Evolutionary conservation across 805 yeast species (phyloP), one percentile per base, ranked within the genome.

Genomic region (Lipomyces sp.): DNA sequence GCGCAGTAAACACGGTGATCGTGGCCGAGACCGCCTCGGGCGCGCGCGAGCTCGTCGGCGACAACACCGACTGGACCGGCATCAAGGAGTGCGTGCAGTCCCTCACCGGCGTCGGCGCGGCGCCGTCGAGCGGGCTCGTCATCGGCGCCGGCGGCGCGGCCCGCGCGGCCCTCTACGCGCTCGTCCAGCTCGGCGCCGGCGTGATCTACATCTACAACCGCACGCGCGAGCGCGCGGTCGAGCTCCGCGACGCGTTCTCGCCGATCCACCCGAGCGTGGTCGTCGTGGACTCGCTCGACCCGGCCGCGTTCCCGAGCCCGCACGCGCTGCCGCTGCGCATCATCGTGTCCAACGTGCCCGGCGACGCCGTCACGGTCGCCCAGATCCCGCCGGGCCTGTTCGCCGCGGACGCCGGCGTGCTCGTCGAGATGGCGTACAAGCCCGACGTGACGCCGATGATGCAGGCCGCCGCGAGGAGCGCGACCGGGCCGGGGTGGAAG

Each of bases 121-220:
- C 65, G 96, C 96, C 1, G 74, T 89, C 60, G 78, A 81, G 65
- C 64, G 80, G 55, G 69, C 89, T 74, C 95, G 84, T 93, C 39
- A 74, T 93, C 58, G 99, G 99, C 45, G 96, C 96, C 19, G 99
- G 99, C 37, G 99, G 99, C 39, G 90, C 99, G 23, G 83, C 96
- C 0, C 78, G 96, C 63, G 96, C 98, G 37, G 98, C 97, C 0
- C 80, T 86, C 14, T 89, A 79, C 67, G 97, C 98, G 1, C 74
- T 93, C 58, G 78, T 81, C 64, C 64, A 79, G 54, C 70, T 91
- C 73, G 96, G 96, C 2, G 87, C 95, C 67, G 61, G 70, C 21
- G 96, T 2, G 67, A 86, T 91, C 53, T 88, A 81, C 71, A 74
- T 91, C 73, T 65, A 86, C 51, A 91, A 90, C 72, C 81, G 98